Percentiles rank a stretch among this genome's conserved stretches.
phyloP scores from a whole-genome alignment of 1,284 basidiomycete species.

The Cryptococcus deneoformans region DNA sequence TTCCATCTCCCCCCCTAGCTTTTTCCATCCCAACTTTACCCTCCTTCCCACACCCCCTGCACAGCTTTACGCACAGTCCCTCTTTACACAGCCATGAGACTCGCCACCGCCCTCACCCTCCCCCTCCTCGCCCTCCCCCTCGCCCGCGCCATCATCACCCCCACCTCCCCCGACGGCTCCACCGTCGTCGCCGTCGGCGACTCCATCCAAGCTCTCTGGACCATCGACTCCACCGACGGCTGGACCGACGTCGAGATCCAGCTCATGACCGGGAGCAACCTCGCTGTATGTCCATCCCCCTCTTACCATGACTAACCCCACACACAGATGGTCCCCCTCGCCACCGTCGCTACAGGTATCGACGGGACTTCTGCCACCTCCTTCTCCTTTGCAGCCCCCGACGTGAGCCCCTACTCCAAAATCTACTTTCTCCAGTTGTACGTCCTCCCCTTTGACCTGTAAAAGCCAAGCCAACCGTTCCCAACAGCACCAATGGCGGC shows the following conservation, averaged over 20 bases:
- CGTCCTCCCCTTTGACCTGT: background rate
- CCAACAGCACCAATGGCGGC: slow-evolving; percentile 27
- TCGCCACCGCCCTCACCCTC: slow-evolving; percentile 1
- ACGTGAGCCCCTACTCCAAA: slow-evolving; percentile 46
- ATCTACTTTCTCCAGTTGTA: slow-evolving; percentile 52
- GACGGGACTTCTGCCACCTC: slow-evolving; percentile 34
- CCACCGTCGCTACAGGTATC: slow-evolving; percentile 36
- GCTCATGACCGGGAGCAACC: slow-evolving; percentile 48
- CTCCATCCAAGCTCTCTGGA: slow-evolving; percentile 41
- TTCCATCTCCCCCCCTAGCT: slow-evolving; percentile 4
- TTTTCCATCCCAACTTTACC: background rate
- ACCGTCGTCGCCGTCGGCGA: slow-evolving; percentile 43
- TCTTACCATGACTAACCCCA: background rate
- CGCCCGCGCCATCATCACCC: slow-evolving; percentile 38
- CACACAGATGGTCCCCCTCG: slow-evolving; percentile 13
- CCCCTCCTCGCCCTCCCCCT: slow-evolving; percentile 7
- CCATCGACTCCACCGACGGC: slow-evolving; percentile 42
- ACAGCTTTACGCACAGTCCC: background rate
- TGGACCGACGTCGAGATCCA: slow-evolving; percentile 48
- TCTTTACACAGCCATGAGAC: background rate
- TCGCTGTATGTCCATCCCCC: slow-evolving; percentile 12
- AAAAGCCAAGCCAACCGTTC: background rate
- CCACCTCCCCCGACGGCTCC: slow-evolving; percentile 34
- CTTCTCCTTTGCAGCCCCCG: slow-evolving; percentile 28
- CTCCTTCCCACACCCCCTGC: background rate